These are phyloP conservation scores for Prinsepia uniflora DNA, from an alignment of 306 rosid genomes.

Conservation along the genomic window DNA sequence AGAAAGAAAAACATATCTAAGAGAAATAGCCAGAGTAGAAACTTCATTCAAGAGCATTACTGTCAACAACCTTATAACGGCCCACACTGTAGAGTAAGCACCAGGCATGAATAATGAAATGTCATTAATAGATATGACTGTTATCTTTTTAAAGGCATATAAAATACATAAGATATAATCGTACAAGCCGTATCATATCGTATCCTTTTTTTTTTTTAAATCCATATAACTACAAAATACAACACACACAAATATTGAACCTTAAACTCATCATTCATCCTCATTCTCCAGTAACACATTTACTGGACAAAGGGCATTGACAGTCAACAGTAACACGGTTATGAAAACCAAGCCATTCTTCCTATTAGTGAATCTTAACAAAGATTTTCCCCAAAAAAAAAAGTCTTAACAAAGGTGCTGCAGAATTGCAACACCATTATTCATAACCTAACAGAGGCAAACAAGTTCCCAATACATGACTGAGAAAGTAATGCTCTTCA, in stretches of 20 bases:
- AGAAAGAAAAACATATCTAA: too few relatives aligned
- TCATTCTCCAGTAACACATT: not conserved
- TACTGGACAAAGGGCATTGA: not conserved
- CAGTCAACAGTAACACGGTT: not conserved
- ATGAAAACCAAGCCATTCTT: not conserved
- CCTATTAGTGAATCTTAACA: not conserved
- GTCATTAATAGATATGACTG: not conserved
- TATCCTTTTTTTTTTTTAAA: not conserved
- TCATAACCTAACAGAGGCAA: too few relatives aligned
- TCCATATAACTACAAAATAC: not conserved
- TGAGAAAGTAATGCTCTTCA: too few relatives aligned
- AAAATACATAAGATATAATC: not conserved
- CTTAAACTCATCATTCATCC: not conserved
- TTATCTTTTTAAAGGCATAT: too few relatives aligned
- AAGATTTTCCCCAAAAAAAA: too few relatives aligned
- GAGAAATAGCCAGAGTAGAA: too few relatives aligned
- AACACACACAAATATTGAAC: not conserved
- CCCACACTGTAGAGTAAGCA: not conserved
- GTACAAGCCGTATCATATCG: not conserved
- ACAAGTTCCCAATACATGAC: too few relatives aligned
- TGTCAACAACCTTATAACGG: not conserved
- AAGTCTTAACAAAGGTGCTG: not conserved
- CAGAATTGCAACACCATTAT: not conserved
- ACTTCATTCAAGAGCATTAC: too few relatives aligned
- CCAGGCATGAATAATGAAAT: not conserved